Conservation (phyloP, 2,329 filamentous ascomycete species). For the Myriosclerotinia curreyana region DNA sequence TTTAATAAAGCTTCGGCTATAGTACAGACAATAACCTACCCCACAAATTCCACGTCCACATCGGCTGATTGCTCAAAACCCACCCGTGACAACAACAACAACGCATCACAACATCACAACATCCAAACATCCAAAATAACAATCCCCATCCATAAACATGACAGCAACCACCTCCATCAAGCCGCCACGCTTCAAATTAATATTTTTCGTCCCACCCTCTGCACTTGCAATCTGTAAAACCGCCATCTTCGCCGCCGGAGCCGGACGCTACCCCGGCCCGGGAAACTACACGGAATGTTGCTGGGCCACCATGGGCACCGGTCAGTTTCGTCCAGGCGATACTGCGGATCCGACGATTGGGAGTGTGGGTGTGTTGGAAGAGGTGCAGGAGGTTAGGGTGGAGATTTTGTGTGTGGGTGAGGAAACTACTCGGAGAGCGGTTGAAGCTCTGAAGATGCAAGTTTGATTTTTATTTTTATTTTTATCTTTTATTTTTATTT, state of each 20-base stretch:
- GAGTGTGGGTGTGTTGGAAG: constrained; percentile 53
- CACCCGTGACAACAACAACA: too few species aligned
- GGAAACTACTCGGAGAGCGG: constrained; percentile 53
- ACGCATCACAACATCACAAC: too few species aligned
- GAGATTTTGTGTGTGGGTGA: constrained; percentile 61
- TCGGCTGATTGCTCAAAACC: too few species aligned
- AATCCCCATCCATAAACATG: neutral
- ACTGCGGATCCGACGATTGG: constrained; percentile 63
- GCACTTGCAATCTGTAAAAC: constrained; percentile 47
- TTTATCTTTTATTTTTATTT: constrained; percentile 28
- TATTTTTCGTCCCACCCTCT: constrained; percentile 50
- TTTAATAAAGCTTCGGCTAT: too few species aligned
- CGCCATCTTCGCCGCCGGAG: constrained; percentile 55
- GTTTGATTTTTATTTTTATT: constrained; percentile 37
- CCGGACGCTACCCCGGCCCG: constrained; percentile 47
- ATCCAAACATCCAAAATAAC: neutral
- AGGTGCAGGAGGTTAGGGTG: constrained; percentile 58
- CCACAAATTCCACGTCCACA: neutral
- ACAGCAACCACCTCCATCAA: too few species aligned
- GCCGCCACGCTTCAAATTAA: constrained; percentile 39
- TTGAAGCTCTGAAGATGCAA: constrained; percentile 62
- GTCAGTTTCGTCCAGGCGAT: constrained; percentile 63
- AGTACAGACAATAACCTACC: too few species aligned
- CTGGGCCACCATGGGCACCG: constrained; percentile 52
- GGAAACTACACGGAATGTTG: constrained; percentile 55